A percentile compares a stretch with the other conserved stretches of the same genome.
Conservation (phyloP, 257 asterid genomes). For the Gentiana dahurica region DNA sequence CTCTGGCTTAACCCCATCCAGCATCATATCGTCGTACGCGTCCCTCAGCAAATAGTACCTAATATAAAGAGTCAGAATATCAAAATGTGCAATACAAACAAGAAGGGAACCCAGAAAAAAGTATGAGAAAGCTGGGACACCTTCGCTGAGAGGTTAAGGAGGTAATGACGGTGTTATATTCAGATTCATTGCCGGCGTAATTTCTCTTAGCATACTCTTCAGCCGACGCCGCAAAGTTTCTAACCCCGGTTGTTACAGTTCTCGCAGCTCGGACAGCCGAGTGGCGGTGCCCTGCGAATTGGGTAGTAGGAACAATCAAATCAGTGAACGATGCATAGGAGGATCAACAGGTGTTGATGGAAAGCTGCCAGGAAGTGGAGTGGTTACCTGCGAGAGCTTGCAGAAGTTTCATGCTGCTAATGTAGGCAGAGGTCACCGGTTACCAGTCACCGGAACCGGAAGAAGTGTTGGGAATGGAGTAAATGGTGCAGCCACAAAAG, state of each 20-base stretch:
- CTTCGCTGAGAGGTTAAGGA: slow-evolving; percentile 65
- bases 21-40: slow-evolving; percentile 94
- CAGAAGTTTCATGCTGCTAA: slow-evolving; percentile 40
- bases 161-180: slow-evolving; percentile 66
- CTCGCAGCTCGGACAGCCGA: slow-evolving; percentile 26
- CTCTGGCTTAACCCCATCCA: slow-evolving; percentile 97
- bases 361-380: neutral
- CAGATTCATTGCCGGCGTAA: slow-evolving; percentile 71
- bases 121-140: slow-evolving; percentile 14
- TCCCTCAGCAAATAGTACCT: slow-evolving; percentile 79
- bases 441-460: no score
- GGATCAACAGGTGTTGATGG: neutral
- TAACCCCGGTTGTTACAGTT: slow-evolving; percentile 31
- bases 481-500: no score
- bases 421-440: neutral
- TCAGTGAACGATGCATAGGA: neutral
- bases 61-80: slow-evolving; percentile 4
- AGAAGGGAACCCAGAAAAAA: slow-evolving; percentile 8
- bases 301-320: neutral
- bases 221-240: slow-evolving; percentile 47
- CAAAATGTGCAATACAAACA: neutral
- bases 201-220: slow-evolving; percentile 66
- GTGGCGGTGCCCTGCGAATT: slow-evolving; percentile 38
- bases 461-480: no score
- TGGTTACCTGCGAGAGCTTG: slow-evolving; percentile 40